Conservation (phyloP, 2,329 filamentous ascomycete genomes). For the Xylaria arbuscula region DNA sequence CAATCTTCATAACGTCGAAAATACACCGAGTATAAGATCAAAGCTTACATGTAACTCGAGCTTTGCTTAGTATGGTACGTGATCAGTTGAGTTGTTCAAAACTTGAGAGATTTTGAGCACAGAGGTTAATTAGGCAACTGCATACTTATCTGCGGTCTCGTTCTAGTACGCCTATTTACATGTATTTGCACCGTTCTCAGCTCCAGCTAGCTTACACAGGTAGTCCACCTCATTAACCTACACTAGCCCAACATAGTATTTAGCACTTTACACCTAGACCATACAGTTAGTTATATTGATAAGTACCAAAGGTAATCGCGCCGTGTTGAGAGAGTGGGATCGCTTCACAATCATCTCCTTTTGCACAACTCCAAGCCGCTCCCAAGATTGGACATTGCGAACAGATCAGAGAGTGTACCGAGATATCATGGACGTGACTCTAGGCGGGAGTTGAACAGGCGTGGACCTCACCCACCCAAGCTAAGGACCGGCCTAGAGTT, state of each 20-base stretch:
- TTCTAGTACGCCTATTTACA: no score
- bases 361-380: neutral
- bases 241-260: neutral
- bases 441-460: neutral
- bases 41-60: neutral
- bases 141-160: neutral
- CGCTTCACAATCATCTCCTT: neutral
- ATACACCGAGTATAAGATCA: neutral
- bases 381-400: neutral
- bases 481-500: neutral
- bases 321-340: neutral
- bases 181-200: neutral
- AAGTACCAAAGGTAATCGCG: neutral
- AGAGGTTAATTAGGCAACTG: slow-evolving; percentile 15
- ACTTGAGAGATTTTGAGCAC: neutral
- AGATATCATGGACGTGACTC: neutral
- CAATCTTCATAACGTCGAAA: slow-evolving; percentile 27
- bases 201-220: neutral
- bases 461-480: neutral
- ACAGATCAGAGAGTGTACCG: neutral
- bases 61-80: neutral
- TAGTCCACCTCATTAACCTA: slow-evolving; percentile 3
- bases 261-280: neutral
- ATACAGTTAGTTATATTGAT: neutral
- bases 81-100: neutral